phyloP scores from a whole-genome alignment of 306 rosid species.

The Vicia villosa region DNA sequence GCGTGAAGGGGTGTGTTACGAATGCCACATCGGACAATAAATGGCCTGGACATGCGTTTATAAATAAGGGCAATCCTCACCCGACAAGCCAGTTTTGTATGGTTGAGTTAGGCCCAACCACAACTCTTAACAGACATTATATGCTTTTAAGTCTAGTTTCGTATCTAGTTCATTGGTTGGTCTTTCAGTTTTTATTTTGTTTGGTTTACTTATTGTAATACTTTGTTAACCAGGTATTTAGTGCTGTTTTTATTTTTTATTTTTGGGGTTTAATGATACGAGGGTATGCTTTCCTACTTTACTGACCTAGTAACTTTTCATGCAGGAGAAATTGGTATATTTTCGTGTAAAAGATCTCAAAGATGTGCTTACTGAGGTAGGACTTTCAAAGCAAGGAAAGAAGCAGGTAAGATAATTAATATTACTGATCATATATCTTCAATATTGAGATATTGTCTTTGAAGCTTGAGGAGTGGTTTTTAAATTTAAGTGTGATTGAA shows the following conservation, averaged over 20 bases:
- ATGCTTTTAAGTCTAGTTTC: not conserved
- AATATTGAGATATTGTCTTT: constrained; percentile 3
- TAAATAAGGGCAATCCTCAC: too few relatives aligned
- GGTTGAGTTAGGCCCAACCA: too few relatives aligned
- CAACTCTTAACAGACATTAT: not conserved
- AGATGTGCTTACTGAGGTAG: constrained; percentile 84
- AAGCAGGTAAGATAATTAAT: constrained; percentile 74
- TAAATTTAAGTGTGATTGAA: not conserved
- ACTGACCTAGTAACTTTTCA: constrained; percentile 19
- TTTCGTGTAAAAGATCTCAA: constrained; percentile 94
- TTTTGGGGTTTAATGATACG: constrained; percentile 9
- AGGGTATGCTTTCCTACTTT: constrained; percentile 5
- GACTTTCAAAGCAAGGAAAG: constrained; percentile 97
- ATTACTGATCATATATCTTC: constrained; percentile 24
- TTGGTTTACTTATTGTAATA: constrained; percentile 3
- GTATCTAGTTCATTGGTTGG: not conserved
- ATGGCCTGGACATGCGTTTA: too few relatives aligned
- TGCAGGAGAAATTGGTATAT: constrained; percentile 76
- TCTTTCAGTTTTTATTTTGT: constrained; percentile 24
- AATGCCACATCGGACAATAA: too few relatives aligned
- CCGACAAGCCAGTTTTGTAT: too few relatives aligned
- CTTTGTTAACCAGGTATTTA: not conserved
- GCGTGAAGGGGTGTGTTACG: too few relatives aligned
- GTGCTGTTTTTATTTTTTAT: not conserved
- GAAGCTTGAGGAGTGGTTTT: constrained; percentile 5